A percentile compares a stretch with the other conserved stretches of the same genome.
phyloP scores from a whole-genome alignment of 495 filamentous ascomycete species.

The Xylaria venustula region DNA sequence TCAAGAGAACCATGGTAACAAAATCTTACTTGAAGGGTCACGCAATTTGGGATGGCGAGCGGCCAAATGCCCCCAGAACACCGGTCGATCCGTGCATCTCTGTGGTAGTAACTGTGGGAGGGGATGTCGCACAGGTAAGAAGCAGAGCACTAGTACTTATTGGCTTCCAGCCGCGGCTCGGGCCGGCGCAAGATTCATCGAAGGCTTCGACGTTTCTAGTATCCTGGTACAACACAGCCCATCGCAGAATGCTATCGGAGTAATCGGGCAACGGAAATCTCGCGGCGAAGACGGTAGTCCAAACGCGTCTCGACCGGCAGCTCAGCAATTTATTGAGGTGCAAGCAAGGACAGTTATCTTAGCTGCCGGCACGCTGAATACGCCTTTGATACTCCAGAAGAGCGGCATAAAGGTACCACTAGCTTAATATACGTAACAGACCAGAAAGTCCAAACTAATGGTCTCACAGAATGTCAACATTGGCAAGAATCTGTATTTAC shows the following conservation, averaged over 20 bases:
- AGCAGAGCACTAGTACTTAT: constrained; percentile 65
- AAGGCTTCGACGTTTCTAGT: constrained; percentile 63
- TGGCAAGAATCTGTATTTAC: constrained; percentile 68
- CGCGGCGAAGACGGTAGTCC: constrained; percentile 48
- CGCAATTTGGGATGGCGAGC: constrained; percentile 65
- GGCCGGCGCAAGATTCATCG: constrained; percentile 66
- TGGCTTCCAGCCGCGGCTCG: constrained; percentile 69
- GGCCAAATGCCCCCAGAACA: constrained; percentile 68
- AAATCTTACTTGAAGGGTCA: constrained; percentile 62
- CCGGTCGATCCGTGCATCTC: constrained; percentile 58
- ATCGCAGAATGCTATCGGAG: constrained; percentile 55
- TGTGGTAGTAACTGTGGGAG: constrained; percentile 65
- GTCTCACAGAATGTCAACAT: constrained; percentile 61
- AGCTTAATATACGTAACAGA: too few species aligned
- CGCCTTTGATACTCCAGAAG: constrained; percentile 62
- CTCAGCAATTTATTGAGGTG: constrained; percentile 54
- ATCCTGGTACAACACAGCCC: constrained; percentile 55
- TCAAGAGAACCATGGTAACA: constrained; percentile 66
- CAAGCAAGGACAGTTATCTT: constrained; percentile 72
- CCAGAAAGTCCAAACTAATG: constrained; percentile 23
- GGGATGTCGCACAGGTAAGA: constrained; percentile 63
- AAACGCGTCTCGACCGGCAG: constrained; percentile 25
- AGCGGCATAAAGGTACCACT: constrained; percentile 55
- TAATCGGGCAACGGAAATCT: constrained; percentile 64
- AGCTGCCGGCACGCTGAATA: constrained; percentile 62